These are phyloP conservation scores for Malus hybrid DNA, from an alignment of 331 rosid species.

Conservation along the genomic window DNA sequence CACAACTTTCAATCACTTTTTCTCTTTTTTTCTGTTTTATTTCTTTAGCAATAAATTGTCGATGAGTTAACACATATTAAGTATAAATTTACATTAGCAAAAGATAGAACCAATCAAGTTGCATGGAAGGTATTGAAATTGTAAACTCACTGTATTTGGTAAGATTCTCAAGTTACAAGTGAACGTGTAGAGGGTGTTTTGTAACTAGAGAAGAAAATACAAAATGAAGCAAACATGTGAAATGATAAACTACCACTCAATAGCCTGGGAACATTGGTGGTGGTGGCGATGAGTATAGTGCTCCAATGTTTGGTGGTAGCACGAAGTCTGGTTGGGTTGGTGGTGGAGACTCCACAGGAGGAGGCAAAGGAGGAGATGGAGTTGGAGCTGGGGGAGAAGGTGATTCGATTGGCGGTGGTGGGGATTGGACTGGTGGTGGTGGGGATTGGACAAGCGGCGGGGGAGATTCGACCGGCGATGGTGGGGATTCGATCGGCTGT, in stretches of 20 bases:
- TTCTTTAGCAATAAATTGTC: neutral
- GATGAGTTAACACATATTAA: neutral
- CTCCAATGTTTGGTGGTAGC: constrained; percentile 40
- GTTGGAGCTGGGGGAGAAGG: neutral
- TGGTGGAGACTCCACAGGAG: constrained; percentile 10
- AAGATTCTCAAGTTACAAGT: neutral
- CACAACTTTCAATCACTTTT: neutral
- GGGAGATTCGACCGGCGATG: accelerated
- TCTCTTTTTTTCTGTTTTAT: neutral
- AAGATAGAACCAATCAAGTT: neutral
- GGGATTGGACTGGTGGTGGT: neutral
- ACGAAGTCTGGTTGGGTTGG: constrained; percentile 11
- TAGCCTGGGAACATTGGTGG: constrained; percentile 45
- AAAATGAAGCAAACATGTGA: constrained; percentile 6
- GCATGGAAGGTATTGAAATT: neutral
- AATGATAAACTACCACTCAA: neutral
- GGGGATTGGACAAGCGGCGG: neutral
- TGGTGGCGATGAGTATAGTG: constrained; percentile 49
- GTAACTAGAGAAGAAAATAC: neutral
- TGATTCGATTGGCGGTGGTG: neutral
- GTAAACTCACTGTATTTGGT: neutral
- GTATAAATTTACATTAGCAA: neutral
- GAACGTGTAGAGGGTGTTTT: neutral
- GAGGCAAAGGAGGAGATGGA: neutral
- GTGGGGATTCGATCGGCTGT: neutral